Evolutionary conservation across 2,329 filamentous ascomycete species (phyloP), one percentile per base, ranked within the genome.

Genomic region (Aspergillus sp.): DNA sequence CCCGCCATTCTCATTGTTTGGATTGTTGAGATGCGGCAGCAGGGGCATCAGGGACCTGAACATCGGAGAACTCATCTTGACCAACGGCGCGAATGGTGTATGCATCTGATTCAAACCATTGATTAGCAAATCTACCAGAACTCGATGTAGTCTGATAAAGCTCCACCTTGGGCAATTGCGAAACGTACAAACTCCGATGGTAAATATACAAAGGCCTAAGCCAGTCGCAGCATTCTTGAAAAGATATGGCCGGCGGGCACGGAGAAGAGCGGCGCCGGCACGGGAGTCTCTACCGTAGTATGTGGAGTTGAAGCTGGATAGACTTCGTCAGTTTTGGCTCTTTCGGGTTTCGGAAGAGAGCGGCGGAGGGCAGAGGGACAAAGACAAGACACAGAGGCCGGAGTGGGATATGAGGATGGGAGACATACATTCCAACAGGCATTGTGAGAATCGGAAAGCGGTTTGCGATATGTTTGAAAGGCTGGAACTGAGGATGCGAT

Each of bases 31-130:
- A 54, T 22, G 59, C 37, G 27, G 63, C 49, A 12, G 77, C 74
- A 48, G 90, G 88, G 52, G 83, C 80, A 72, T 91, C 89, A 27
- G 95, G 95, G 39, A 98, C 88, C 72, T 91, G 88, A 67, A 98
- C 93, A 73, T 99, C 95, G 57, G 93, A 90, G 79, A 99, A 99
- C 65, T 97, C 91, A 75, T 98, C 95, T 77, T 98, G 95, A 44
- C 93, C 91, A 70, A 99, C 90, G 54, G 91, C 91, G 64, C 82
- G 85, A 72, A 99, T 89, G 42, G 88, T 90, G 73, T 85, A 90
- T 54, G 82, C 78, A 71, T 90, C 88, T 89, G 59, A 34, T 48
- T 24, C 11, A 15, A 39, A 5, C 22, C 15, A 19, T n/a, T 15
- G 12, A 30, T 60, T 34, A 54, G 54, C 15, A 37, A 27, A 34